Base-by-base conservation (phyloP, 2,329 filamentous ascomycete genomes). In the Cytospora paraplurivora region DNA sequence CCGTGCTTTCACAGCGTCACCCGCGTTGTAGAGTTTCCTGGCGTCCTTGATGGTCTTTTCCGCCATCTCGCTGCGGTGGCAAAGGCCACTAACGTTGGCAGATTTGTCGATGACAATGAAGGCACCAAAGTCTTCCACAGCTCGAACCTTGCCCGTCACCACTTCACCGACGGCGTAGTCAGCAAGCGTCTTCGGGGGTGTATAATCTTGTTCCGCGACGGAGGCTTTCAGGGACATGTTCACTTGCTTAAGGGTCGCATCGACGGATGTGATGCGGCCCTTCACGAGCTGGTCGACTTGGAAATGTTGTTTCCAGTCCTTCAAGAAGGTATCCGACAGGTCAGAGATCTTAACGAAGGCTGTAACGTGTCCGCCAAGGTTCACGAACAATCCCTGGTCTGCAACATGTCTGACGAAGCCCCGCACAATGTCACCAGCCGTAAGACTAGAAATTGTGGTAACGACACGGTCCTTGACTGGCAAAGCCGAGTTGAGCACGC, bases 241-340 rank as follows among this genome's bases (percentile, higher is more conserved):
- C 34, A 96, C 78, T 70, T 93, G 91, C 63, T 88, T 86, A 33
- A 86, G 81, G 44, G 82, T 81, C 7, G 81, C 71, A 69, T 97
- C 90, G 33, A 93, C 85, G 3, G 87, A 81, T 54, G 90, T 85
- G 65, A 99, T 82, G 68, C 94, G 92, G 58, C 93, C 95, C 76
- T 90, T 92, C 60, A 99, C 92, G 7, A 99, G 82, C 76, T 98
- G 93, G 71, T 96, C 92, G 55, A 94, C 79, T 71, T 95, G 88
- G 77, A 94, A 97, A 52, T 88, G 82, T 41, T 91, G 86, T 78
- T 97, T 96, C 95, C 95, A 99, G 66, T 98, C 92, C 76, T 98
- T 98, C 71, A 99, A 79, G 74, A 88, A 99, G 8, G 86, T 85
- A 74, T 99, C 95, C 0, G 93, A 97, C 15, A 99, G 82, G 74